Percentiles rank a stretch among this genome's conserved stretches.
Conservation (phyloP, 2,329 filamentous ascomycete genomes). For the Aschersonia sp. region DNA sequence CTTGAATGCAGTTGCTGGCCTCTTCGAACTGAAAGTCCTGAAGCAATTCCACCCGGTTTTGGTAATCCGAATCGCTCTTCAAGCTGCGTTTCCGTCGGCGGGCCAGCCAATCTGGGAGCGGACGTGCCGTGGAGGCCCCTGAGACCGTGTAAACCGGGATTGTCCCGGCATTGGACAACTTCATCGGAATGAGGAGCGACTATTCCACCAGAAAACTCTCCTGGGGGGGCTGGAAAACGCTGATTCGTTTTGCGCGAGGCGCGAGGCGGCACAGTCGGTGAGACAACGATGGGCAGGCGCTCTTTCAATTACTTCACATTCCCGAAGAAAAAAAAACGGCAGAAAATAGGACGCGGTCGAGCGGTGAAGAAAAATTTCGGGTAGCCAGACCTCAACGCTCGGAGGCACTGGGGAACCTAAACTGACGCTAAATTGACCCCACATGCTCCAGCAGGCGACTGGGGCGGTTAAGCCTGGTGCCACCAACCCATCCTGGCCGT, state of each 20-base stretch:
- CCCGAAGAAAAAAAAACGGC: not conserved
- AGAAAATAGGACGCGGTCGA: slow-evolving; percentile 2
- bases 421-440: too few species aligned
- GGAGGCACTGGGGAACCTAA: not conserved
- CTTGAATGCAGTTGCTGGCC: slow-evolving; percentile 76
- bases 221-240: not conserved
- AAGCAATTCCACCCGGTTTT: slow-evolving; percentile 83
- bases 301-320: not conserved
- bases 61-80: slow-evolving; percentile 85
- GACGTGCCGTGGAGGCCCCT: slow-evolving; percentile 73
- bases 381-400: not conserved
- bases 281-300: too few species aligned
- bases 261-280: too few species aligned
- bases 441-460: too few species aligned
- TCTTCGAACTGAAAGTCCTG: slow-evolving; percentile 98
- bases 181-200: slow-evolving; percentile 36
- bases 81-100: slow-evolving; percentile 78
- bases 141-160: slow-evolving; percentile 93
- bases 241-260: not conserved
- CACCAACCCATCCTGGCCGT: too few species aligned
- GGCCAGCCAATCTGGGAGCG: slow-evolving; percentile 89
- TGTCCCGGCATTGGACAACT: slow-evolving; percentile 66
- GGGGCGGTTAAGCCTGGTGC: too few species aligned
- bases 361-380: not conserved
- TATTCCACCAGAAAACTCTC: too few species aligned